Evolutionary conservation across 2,329 filamentous ascomycete genomes (phyloP), one percentile per base, ranked within the genome.

Genomic region (Pyrenophora teres): DNA sequence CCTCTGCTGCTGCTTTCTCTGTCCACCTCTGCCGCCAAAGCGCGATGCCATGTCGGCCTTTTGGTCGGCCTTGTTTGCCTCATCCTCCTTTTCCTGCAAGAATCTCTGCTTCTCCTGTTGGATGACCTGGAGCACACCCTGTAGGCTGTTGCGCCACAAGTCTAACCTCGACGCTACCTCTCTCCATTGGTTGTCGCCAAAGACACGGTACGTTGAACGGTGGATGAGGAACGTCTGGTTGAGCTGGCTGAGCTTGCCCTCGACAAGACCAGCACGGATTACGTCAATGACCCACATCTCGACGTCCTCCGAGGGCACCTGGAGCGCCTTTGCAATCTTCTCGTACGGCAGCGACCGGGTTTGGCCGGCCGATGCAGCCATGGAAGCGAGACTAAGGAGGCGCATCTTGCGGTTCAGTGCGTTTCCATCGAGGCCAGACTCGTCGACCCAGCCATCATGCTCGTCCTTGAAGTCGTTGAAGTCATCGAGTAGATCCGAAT

Each of bases 241-340:
- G 73, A 93, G 84, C 80, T 99, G 94, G 52, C 89, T 94, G 64
- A 99, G 86, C 79, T 96, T 96, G 73, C 94, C 94, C 80, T 99
- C 94, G 45, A 99, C 90, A 32, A 99, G 86, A 30, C 92, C 92
- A 40, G 92, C 91, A 63, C 94, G 90, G 77, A 99, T 97, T 64
- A 95, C 92, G 74, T 99, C 94, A 69, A 99, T 99, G 63, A 95
- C 91, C 94, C 94, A 99, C 83, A 93, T 89, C 82, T 99, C 94
- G 36, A 97, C 91, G 59, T 97, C 91, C 59, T 89, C 87, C 40
- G 79, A 72, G 39, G 90, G 86, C 49, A 99, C 87, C 76, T 94
- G 88, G 40, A 99, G 85, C 5, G 91, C 88, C 71, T 88, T 88
- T 60, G 89, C 85, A 71, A 99, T 97, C 69, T 84, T 84, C 62